Evolutionary conservation across 108 stramenopile genomes (phyloP).

Genomic region (Nitzschia palea): DNA sequence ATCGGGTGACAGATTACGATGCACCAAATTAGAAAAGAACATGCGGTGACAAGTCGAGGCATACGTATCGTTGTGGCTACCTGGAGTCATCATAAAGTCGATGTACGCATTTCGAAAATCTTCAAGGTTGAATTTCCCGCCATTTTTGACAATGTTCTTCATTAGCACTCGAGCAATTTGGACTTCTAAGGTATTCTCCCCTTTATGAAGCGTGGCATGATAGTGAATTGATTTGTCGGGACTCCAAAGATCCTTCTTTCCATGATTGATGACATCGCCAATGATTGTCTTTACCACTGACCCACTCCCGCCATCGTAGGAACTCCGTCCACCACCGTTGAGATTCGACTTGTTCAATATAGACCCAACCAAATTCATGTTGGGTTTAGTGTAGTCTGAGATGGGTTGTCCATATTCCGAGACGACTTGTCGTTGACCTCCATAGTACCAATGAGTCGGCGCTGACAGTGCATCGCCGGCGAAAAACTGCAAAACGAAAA

Average conservation of each 20-base stretch:
- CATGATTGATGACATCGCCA: constrained; percentile 89
- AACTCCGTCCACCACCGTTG: constrained; percentile 79
- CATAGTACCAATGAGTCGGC: constrained; percentile 89
- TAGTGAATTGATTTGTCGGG: constrained; percentile 76
- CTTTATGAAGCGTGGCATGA: constrained; percentile 73
- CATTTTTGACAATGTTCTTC: constrained; percentile 51
- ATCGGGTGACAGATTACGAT: constrained; percentile 43
- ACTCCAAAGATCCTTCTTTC: constrained; percentile 77
- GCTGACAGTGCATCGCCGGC: constrained; percentile 80
- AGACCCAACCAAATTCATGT: constrained; percentile 49
- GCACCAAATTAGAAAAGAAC: constrained; percentile 86
- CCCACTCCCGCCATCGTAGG: not conserved
- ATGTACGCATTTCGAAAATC: constrained; percentile 79
- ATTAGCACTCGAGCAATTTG: constrained; percentile 69
- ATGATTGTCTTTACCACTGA: constrained; percentile 48
- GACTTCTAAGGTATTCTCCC: constrained; percentile 86
- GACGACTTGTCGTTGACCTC: constrained; percentile 65
- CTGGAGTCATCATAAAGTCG: constrained; percentile 82
- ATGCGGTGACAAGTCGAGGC: constrained; percentile 90
- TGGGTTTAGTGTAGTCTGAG: constrained; percentile 64
- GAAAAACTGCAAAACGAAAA: constrained; percentile 50
- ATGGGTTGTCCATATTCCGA: constrained; percentile 65
- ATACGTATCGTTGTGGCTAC: constrained; percentile 88
- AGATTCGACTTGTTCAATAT: constrained; percentile 84
- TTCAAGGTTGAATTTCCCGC: constrained; percentile 50